A percentile compares a stretch with the other conserved stretches of the same genome.
These are phyloP conservation scores for Corylus heterophylla DNA, from an alignment of 306 rosid species.

Conservation along the genomic window DNA sequence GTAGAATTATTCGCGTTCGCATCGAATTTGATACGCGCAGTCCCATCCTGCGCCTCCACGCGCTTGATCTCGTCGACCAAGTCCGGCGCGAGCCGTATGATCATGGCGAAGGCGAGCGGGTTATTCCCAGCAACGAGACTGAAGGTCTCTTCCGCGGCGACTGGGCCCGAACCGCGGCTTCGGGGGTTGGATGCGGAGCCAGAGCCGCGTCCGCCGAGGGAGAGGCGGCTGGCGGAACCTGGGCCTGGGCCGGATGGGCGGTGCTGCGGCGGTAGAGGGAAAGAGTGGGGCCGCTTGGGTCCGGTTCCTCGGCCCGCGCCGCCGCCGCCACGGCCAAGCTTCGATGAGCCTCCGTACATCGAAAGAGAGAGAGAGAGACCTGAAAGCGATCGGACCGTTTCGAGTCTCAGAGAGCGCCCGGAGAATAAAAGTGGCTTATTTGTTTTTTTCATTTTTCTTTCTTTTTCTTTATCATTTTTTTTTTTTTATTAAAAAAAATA, in stretches of 20 bases:
- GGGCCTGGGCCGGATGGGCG: slow-evolving; percentile 41
- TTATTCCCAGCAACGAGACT: slow-evolving; percentile 65
- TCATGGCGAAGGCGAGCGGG: slow-evolving; percentile 79
- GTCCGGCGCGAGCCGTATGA: slow-evolving; percentile 78
- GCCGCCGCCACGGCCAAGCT: slow-evolving; percentile 67
- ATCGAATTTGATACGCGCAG: slow-evolving; percentile 78
- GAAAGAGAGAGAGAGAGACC: slow-evolving; percentile 14
- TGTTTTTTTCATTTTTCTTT: neutral
- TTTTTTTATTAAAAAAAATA: no score
- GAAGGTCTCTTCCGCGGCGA: slow-evolving; percentile 72
- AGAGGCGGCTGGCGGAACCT: slow-evolving; percentile 44
- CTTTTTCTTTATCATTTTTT: neutral
- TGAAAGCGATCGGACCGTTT: slow-evolving; percentile 27
- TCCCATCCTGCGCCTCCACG: slow-evolving; percentile 77
- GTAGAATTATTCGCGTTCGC: slow-evolving; percentile 45
- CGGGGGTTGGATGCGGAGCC: slow-evolving; percentile 27
- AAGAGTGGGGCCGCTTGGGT: slow-evolving; percentile 52
- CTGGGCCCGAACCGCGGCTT: slow-evolving; percentile 23
- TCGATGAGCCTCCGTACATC: slow-evolving; percentile 83
- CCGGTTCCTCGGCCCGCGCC: slow-evolving; percentile 48
- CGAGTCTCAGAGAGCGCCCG: slow-evolving; percentile 7
- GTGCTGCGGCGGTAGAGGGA: slow-evolving; percentile 52
- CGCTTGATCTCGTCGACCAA: slow-evolving; percentile 96
- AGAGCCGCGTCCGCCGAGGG: slow-evolving; percentile 55
- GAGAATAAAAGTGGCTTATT: neutral